Evolutionary conservation across 441 rosid species (phyloP).

Genomic region (Kokia cookei): DNA sequence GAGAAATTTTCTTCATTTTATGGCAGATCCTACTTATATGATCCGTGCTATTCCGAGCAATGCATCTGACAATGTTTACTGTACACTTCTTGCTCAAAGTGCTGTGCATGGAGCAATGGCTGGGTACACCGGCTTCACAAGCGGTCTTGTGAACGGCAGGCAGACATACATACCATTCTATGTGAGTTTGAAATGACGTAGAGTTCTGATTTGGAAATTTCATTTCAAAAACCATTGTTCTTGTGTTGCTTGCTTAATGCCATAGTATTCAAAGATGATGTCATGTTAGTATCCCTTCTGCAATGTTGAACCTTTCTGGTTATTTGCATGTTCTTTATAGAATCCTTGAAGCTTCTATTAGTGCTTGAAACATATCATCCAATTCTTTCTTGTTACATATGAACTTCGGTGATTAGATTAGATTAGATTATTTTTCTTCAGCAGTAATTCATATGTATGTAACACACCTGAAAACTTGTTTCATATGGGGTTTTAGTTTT

Average conservation of each 20-base stretch:
- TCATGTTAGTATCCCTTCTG: background rate
- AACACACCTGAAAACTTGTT: background rate
- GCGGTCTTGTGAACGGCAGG: conserved; percentile 90
- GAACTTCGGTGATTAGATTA: too few relatives aligned
- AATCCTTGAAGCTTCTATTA: background rate
- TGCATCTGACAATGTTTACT: conserved; percentile 95
- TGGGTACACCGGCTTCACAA: conserved; percentile 88
- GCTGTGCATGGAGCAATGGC: conserved; percentile 98
- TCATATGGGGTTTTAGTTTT: background rate
- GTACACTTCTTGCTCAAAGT: conserved; percentile 99
- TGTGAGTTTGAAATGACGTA: conserved; percentile 36
- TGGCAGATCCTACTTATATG: conserved; percentile 96
- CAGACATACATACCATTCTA: conserved; percentile 91
- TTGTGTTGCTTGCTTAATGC: background rate
- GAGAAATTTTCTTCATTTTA: background rate
- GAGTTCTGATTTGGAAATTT: background rate
- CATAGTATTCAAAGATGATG: background rate
- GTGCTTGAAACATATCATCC: background rate
- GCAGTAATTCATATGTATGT: background rate
- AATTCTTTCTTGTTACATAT: background rate
- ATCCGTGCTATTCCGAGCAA: conserved; percentile 92
- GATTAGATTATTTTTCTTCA: too few relatives aligned
- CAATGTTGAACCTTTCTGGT: background rate
- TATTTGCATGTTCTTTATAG: background rate
- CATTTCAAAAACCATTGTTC: background rate